Percentiles rank a stretch among this genome's conserved stretches.
Conservation (phyloP, 208 protist genomes). For the Blechomonas ayalai region DNA sequence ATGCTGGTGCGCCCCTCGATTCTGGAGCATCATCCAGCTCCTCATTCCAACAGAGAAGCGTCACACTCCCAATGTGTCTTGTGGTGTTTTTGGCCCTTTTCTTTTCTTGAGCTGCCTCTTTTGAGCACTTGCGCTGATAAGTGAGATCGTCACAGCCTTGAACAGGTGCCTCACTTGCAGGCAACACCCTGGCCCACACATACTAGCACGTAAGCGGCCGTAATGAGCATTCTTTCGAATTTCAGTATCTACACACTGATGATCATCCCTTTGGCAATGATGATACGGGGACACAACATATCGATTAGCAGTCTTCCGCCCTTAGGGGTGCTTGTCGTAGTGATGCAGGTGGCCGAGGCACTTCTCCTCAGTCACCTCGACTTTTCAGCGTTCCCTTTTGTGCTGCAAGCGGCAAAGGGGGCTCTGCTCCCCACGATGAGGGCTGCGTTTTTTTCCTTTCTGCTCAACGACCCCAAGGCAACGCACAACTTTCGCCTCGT, state of each 20-base stretch:
- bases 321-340: constrained; percentile 26
- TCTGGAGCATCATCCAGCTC: too few species aligned
- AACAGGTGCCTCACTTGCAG: too few species aligned
- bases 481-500: constrained; percentile 32
- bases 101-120: too few species aligned
- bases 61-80: too few species aligned
- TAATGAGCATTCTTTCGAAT: constrained; percentile 63
- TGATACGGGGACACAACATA: constrained; percentile 57
- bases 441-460: constrained; percentile 36
- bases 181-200: too few species aligned
- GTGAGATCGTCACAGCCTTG: too few species aligned
- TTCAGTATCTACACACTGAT: constrained; percentile 64
- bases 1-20: too few species aligned
- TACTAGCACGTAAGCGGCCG: too few species aligned
- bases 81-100: too few species aligned
- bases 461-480: constrained; percentile 46
- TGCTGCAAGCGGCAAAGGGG: constrained; percentile 10
- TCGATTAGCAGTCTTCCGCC: constrained; percentile 20
- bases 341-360: constrained; percentile 48
- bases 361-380: constrained; percentile 17
- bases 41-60: too few species aligned
- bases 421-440: constrained; percentile 39
- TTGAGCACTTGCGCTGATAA: too few species aligned
- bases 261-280: constrained; percentile 57
- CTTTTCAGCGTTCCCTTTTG: neutral